These are phyloP conservation scores for Candida jianshihensis DNA, from an alignment of 805 yeast genomes.

Conservation along the genomic window DNA sequence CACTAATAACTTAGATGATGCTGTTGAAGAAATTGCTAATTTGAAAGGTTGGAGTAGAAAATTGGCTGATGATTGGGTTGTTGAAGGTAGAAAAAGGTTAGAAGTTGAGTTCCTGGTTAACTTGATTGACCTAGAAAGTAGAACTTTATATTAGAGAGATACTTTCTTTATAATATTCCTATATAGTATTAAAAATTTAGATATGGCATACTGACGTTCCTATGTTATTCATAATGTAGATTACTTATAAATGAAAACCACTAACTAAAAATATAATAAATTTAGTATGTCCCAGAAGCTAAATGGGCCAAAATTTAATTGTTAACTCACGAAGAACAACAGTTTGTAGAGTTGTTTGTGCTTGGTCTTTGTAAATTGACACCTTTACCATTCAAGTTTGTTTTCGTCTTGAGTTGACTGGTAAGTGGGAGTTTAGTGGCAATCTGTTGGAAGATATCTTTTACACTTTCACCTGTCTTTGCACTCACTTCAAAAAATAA, in stretches of 20 bases:
- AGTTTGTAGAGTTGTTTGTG: slow-evolving; percentile 34
- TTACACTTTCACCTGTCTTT: slow-evolving; percentile 46
- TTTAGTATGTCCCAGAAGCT: too few species aligned
- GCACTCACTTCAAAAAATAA: slow-evolving; percentile 52
- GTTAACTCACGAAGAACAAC: slow-evolving; percentile 25
- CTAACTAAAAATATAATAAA: too few species aligned
- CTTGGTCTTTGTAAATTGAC: slow-evolving; percentile 37
- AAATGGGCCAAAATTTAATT: too few species aligned
- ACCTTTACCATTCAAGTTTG: slow-evolving; percentile 13
- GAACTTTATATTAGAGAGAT: slow-evolving; percentile 30
- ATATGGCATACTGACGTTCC: background rate
- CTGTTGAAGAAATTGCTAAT: slow-evolving; percentile 86
- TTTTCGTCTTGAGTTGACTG: slow-evolving; percentile 17
- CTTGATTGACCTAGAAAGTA: slow-evolving; percentile 60
- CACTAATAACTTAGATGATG: slow-evolving; percentile 73
- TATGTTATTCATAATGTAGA: too few species aligned
- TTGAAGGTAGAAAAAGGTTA: slow-evolving; percentile 80
- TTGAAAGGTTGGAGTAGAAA: slow-evolving; percentile 91
- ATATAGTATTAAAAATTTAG: background rate
- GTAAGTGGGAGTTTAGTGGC: slow-evolving; percentile 38
- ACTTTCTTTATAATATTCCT: background rate
- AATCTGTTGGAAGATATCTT: slow-evolving; percentile 40
- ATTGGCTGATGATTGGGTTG: slow-evolving; percentile 87
- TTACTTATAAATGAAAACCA: background rate
- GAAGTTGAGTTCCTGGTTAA: slow-evolving; percentile 79